Evolutionary conservation across 2,329 filamentous ascomycete genomes (phyloP).

Genomic region (Chaetomiaceae sp.): DNA sequence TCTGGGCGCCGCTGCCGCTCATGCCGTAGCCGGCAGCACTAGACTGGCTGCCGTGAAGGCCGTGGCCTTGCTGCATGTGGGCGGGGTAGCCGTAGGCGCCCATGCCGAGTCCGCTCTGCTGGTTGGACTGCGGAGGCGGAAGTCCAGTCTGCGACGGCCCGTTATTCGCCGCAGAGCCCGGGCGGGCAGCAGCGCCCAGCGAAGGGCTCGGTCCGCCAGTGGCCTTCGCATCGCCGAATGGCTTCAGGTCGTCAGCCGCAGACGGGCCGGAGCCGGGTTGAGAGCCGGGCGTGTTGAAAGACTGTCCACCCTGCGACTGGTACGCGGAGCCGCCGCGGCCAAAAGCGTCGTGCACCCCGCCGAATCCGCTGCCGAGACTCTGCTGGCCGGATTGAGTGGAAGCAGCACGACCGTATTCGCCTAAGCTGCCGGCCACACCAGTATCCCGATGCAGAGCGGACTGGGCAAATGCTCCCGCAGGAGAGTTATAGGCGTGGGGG

Average conservation of each 20-base stretch:
- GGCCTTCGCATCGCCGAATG: constrained; percentile 53
- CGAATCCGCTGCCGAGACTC: constrained; percentile 49
- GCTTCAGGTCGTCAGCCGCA: constrained; percentile 53
- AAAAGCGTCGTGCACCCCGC: constrained; percentile 53
- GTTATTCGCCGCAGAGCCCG: constrained; percentile 55
- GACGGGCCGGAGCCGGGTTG: constrained; percentile 43
- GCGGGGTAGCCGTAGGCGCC: constrained; percentile 54
- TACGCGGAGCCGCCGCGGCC: constrained; percentile 50
- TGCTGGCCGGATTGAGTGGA: constrained; percentile 48
- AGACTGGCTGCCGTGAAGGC: constrained; percentile 48
- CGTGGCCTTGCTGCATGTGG: constrained; percentile 45
- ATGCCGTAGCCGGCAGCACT: constrained; percentile 49
- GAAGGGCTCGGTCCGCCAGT: constrained; percentile 54
- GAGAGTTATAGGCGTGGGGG: constrained; percentile 55
- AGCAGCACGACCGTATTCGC: constrained; percentile 50
- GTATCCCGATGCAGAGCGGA: constrained; percentile 51
- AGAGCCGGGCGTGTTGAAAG: constrained; percentile 46
- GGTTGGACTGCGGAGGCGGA: constrained; percentile 51
- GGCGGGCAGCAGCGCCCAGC: constrained; percentile 50
- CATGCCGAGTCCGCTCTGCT: constrained; percentile 42
- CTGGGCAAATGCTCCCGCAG: constrained; percentile 50
- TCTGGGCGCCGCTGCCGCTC: constrained; percentile 46
- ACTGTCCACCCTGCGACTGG: constrained; percentile 52
- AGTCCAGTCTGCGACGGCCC: constrained; percentile 50
- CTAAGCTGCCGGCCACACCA: constrained; percentile 46